Evolutionary conservation across 2,329 filamentous ascomycete genomes (phyloP).

Genomic region (Colletotrichum liriopes): DNA sequence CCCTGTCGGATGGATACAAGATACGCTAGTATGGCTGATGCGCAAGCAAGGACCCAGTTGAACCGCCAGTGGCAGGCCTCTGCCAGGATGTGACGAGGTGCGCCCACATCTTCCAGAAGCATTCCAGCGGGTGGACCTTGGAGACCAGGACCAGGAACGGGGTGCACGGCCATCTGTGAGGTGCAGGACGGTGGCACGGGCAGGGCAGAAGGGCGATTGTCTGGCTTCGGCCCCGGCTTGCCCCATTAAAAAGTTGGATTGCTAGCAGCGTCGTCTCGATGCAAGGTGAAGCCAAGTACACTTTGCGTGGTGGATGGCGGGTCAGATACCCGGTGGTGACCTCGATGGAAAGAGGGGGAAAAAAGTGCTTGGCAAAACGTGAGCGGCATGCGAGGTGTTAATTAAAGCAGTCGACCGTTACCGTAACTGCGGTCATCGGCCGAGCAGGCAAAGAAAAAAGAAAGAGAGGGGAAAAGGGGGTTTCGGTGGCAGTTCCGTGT

Average conservation of each 20-base stretch:
- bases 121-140: constrained; percentile 32
- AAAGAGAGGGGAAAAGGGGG: not conserved
- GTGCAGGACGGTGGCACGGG: constrained; percentile 12
- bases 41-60: constrained; percentile 33
- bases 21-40: not conserved
- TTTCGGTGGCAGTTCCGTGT: not conserved
- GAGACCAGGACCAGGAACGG: constrained; percentile 13
- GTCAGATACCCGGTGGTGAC: constrained; percentile 1
- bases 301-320: not conserved
- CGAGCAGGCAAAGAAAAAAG: not conserved
- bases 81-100: constrained; percentile 17
- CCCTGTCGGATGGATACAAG: not conserved
- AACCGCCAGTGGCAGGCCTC: constrained; percentile 21
- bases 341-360: not conserved
- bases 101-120: constrained; percentile 40
- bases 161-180: constrained; percentile 18
- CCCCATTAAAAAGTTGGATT: constrained; percentile 5
- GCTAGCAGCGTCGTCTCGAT: constrained; percentile 5
- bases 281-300: constrained; percentile 1
- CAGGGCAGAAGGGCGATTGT: constrained; percentile 9
- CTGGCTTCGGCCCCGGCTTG: not conserved
- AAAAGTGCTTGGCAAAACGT: constrained; percentile 26
- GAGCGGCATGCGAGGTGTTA: constrained; percentile 26
- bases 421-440: constrained; percentile 17
- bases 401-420: not conserved